These are phyloP conservation scores for Didymella sp. DNA, from an alignment of 2,329 filamentous ascomycete genomes.

Conservation along the genomic window DNA sequence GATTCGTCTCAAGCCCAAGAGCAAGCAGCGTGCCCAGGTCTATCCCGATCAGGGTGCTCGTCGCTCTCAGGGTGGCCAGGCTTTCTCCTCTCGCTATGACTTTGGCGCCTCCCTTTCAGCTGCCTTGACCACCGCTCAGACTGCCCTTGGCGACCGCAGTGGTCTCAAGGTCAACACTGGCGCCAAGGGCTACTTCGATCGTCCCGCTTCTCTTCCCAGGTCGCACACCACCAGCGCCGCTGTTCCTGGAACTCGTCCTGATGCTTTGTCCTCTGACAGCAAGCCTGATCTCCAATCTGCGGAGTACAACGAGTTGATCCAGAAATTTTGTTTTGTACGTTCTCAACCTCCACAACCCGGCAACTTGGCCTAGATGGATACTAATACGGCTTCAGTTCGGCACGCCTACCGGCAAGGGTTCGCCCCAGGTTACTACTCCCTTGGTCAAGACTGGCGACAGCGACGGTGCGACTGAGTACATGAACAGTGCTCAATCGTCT, in stretches of 20 bases:
- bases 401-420: constrained; percentile 53
- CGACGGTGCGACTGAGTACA: constrained; percentile 44
- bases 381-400: constrained; percentile 59
- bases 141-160: constrained; percentile 65
- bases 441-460: constrained; percentile 31
- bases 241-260: constrained; percentile 56
- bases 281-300: constrained; percentile 80
- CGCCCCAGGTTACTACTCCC: constrained; percentile 43
- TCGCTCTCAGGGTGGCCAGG: constrained; percentile 65
- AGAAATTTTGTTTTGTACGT: constrained; percentile 99
- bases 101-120: constrained; percentile 91
- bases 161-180: constrained; percentile 47
- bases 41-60: constrained; percentile 64
- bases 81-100: constrained; percentile 93
- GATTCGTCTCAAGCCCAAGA: constrained; percentile 73
- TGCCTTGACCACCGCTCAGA: constrained; percentile 77
- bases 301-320: constrained; percentile 94
- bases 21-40: constrained; percentile 64
- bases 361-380: constrained; percentile 47
- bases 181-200: constrained; percentile 44
- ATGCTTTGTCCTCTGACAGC: constrained; percentile 61
- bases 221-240: constrained; percentile 35
- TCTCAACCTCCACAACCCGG: constrained; percentile 53
- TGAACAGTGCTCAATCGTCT: constrained; percentile 42
- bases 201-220: constrained; percentile 52